Conservation (phyloP, 2,329 filamentous ascomycete species). For the Aspergillus sp. region DNA sequence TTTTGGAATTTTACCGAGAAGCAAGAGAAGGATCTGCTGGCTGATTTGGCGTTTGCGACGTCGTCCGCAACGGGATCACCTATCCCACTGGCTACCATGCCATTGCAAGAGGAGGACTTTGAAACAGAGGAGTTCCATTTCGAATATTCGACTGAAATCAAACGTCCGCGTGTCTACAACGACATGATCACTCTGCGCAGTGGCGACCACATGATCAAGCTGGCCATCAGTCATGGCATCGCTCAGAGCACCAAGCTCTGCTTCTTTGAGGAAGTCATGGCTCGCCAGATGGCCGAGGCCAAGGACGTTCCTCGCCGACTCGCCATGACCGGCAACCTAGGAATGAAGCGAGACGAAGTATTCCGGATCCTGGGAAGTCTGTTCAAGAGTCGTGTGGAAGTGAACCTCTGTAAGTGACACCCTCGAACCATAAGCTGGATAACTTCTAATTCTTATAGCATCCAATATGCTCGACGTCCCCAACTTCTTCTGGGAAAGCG, state of each 20-base stretch:
- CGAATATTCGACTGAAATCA: constrained; percentile 85
- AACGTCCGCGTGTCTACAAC: constrained; percentile 90
- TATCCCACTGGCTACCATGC: constrained; percentile 71
- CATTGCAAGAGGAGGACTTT: constrained; percentile 84
- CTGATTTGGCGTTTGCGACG: constrained; percentile 83
- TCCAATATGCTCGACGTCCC: constrained; percentile 95
- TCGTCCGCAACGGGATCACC: constrained; percentile 42
- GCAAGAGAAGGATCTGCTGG: constrained; percentile 94
- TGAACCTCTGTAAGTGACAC: constrained; percentile 81
- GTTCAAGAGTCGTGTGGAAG: constrained; percentile 93
- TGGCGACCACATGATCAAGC: constrained; percentile 97
- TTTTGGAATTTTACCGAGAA: constrained; percentile 98
- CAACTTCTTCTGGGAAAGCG: constrained; percentile 98
- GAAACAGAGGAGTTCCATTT: constrained; percentile 99
- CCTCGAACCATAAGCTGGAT: not conserved
- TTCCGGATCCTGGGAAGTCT: constrained; percentile 86
- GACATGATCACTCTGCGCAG: constrained; percentile 98
- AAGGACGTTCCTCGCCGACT: constrained; percentile 89
- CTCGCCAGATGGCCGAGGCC: constrained; percentile 86
- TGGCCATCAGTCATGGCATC: constrained; percentile 96
- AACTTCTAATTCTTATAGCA: constrained; percentile 54
- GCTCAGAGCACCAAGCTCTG: constrained; percentile 95
- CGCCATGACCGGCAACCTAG: constrained; percentile 83
- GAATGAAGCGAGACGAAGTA: constrained; percentile 89
- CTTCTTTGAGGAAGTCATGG: constrained; percentile 96